phyloP scores from a whole-genome alignment of 805 yeast species.

The Metschnikowia peoriensis region DNA sequence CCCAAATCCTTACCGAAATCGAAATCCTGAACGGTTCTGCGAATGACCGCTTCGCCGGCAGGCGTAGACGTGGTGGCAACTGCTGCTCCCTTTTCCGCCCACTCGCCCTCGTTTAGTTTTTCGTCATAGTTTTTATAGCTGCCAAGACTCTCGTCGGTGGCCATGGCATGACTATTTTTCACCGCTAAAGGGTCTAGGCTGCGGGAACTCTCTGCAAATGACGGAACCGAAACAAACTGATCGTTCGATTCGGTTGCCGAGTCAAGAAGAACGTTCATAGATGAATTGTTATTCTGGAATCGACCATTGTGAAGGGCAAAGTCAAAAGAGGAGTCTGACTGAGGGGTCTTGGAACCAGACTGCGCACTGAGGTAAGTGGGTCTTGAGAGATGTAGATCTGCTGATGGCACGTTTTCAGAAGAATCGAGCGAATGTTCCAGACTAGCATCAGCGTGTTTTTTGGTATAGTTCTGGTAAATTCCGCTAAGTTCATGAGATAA shows the following conservation, averaged over 20 bases:
- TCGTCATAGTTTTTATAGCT: slow-evolving; percentile 19
- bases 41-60: slow-evolving; percentile 24
- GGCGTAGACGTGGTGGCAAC: slow-evolving; percentile 11
- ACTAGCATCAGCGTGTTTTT: not conserved
- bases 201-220: slow-evolving; percentile 2
- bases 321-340: slow-evolving; percentile 31
- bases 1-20: slow-evolving; percentile 42
- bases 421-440: slow-evolving; percentile 10
- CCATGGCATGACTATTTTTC: slow-evolving; percentile 6
- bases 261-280: slow-evolving; percentile 36
- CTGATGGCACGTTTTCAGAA: slow-evolving; percentile 7
- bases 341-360: slow-evolving; percentile 31
- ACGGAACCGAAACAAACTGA: slow-evolving; percentile 14
- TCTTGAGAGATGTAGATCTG: not conserved
- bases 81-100: slow-evolving; percentile 40
- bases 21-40: slow-evolving; percentile 40
- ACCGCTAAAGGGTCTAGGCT: slow-evolving; percentile 1
- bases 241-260: slow-evolving; percentile 24
- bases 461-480: slow-evolving; percentile 13
- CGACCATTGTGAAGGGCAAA: slow-evolving; percentile 21
- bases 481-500: slow-evolving; percentile 16
- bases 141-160: slow-evolving; percentile 8
- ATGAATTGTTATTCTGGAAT: slow-evolving; percentile 27
- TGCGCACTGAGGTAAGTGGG: slow-evolving; percentile 7
- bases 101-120: slow-evolving; percentile 21